Percentiles rank a stretch among this genome's conserved stretches.
These are phyloP conservation scores for Asterophora lycoperdoides DNA, from an alignment of 768 basidiomycete genomes.

Conservation along the genomic window DNA sequence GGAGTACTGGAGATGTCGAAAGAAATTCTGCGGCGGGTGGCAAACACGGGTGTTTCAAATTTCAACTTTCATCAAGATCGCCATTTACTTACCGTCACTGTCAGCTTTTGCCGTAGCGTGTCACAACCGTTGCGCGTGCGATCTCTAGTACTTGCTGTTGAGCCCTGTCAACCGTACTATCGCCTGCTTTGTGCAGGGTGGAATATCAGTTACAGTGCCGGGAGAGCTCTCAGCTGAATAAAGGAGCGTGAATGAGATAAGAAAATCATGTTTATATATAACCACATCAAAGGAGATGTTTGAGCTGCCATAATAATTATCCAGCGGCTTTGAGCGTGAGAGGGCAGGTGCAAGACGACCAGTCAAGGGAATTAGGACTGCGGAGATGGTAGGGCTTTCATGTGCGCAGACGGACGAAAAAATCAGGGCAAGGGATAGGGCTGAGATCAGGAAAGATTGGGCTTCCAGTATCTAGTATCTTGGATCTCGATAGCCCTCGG, in stretches of 20 bases:
- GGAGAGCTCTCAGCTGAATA: too few species aligned
- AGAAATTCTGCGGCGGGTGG: neutral
- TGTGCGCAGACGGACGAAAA: neutral
- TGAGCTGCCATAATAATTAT: too few species aligned
- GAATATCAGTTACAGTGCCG: too few species aligned
- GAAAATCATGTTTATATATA: neutral
- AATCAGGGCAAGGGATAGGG: neutral
- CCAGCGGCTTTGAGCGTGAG: neutral
- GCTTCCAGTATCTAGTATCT: neutral
- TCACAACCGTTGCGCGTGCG: too few species aligned
- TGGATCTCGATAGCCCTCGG: conserved; percentile 4
- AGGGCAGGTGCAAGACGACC: neutral
- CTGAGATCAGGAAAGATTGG: neutral
- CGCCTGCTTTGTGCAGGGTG: too few species aligned
- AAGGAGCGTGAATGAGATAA: too few species aligned
- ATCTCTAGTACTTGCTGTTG: too few species aligned
- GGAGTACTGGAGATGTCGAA: neutral
- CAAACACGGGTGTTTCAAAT: too few species aligned
- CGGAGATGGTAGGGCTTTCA: neutral
- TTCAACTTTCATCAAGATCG: conserved; percentile 1
- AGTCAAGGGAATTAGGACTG: neutral
- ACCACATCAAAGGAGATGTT: too few species aligned
- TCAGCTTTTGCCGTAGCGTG: too few species aligned
- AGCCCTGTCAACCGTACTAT: too few species aligned
- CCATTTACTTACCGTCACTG: too few species aligned